Base-by-base conservation (phyloP, 2,329 filamentous ascomycete species). In the Juglanconis sp. region DNA sequence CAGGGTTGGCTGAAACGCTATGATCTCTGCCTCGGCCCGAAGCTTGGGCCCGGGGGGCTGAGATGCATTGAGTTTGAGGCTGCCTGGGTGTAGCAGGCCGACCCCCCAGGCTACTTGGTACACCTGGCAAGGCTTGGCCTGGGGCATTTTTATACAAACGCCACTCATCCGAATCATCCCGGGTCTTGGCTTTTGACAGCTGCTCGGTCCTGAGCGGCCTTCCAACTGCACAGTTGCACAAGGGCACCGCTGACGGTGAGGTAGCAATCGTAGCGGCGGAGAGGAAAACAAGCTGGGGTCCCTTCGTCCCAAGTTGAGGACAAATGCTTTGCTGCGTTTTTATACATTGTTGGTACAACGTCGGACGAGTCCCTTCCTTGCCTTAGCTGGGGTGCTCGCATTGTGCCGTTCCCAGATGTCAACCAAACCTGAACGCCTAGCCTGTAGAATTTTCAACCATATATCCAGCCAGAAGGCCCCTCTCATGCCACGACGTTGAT, bases 401-500 rank as follows among this genome's bases (percentile, higher is more conserved):
- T 47, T 52, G 57, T 44, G 31, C 47, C 51, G 24, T 32, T 46
- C 31, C 59, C 10, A 53, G 17, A 54, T 55, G 46, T 48, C 42
- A 61, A 46, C 51, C 54, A 48, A 53, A 56, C 60, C 63, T 63
- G 53, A 64, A 60, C 58, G 56, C 60, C 63, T 24, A 51, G 52
- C 59, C 40, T 54, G 55, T 54, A 31, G 31, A 53, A 53, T 15
- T 42, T 32, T 24, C 36, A 47, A 51, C 35, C 46, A 15, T 15
- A 24, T 49, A 59, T n/a, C 42, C 31, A 30, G 24, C 17, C 46
- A 60, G 17, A 36, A 31, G 17, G 3, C 38, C 30, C 32, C 47
- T 56, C 3, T 71, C 69, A 92, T 63, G 87, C 82, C 60, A 90
- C 82, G 46, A 95, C 85, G 52, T 83, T 79, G 59, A 95, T 83